Evolutionary conservation across 2,329 filamentous ascomycete genomes (phyloP).

Genomic region (Fusarium torulosum): DNA sequence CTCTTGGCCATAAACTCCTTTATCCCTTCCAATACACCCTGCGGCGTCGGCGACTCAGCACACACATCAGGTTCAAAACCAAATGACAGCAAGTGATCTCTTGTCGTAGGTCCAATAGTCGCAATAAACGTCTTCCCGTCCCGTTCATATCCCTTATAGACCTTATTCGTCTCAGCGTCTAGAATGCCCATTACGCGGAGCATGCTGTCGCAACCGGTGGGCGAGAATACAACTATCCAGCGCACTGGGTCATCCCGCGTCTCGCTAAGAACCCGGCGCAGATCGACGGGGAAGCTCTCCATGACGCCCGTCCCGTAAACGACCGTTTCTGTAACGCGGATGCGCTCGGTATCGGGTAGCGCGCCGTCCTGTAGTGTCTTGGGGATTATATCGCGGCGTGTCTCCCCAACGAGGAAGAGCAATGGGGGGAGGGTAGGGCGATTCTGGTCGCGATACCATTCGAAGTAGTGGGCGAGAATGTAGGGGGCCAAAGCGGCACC

Average conservation of each 20-base stretch:
- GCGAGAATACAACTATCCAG: slow-evolving; percentile 83
- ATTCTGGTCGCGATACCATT: slow-evolving; percentile 60
- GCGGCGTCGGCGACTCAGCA: slow-evolving; percentile 83
- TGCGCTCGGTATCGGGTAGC: slow-evolving; percentile 63
- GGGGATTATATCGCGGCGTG: slow-evolving; percentile 90
- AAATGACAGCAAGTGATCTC: slow-evolving; percentile 78
- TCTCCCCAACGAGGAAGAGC: slow-evolving; percentile 91
- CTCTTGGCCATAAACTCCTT: slow-evolving; percentile 47
- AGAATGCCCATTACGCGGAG: slow-evolving; percentile 66
- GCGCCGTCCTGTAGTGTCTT: slow-evolving; percentile 74
- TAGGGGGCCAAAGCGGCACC: slow-evolving; percentile 82
- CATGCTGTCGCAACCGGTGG: slow-evolving; percentile 73
- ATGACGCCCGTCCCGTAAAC: slow-evolving; percentile 90
- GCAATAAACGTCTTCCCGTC: slow-evolving; percentile 73
- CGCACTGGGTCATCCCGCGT: slow-evolving; percentile 59
- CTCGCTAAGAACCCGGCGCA: slow-evolving; percentile 64
- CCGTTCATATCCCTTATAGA: slow-evolving; percentile 43
- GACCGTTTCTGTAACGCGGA: slow-evolving; percentile 81
- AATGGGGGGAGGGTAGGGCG: slow-evolving; percentile 69
- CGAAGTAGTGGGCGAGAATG: slow-evolving; percentile 82
- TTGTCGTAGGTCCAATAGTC: slow-evolving; percentile 94
- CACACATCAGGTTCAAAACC: slow-evolving; percentile 81
- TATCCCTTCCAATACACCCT: slow-evolving; percentile 81
- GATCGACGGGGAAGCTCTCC: slow-evolving; percentile 79
- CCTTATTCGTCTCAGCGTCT: slow-evolving; percentile 60